These are phyloP conservation scores for Coemansia brasiliensis DNA, from an alignment of 192 early-diverging fungal genomes.

Conservation along the genomic window DNA sequence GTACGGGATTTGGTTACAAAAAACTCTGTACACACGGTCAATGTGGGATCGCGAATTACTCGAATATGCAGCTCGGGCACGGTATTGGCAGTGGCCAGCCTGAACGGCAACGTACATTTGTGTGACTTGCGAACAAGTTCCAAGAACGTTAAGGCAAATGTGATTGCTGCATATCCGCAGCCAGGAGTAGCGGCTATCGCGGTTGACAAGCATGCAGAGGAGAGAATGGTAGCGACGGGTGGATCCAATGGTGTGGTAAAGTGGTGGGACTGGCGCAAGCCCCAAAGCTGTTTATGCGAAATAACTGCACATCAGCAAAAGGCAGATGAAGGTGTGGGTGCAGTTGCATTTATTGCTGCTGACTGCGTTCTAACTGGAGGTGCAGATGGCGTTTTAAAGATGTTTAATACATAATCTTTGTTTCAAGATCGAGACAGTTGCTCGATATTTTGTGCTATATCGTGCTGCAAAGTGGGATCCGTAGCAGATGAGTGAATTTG, in stretches of 20 bases:
- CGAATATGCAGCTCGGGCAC: slow-evolving; percentile 4
- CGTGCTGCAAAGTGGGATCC: slow-evolving; percentile 34
- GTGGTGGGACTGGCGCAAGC: slow-evolving; percentile 50
- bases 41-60: background rate
- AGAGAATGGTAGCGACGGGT: slow-evolving; percentile 19
- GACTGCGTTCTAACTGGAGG: slow-evolving; percentile 29
- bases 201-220: slow-evolving; percentile 3
- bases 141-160: background rate
- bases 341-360: background rate
- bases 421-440: slow-evolving; percentile 10
- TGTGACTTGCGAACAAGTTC: slow-evolving; percentile 24
- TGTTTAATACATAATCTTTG: slow-evolving; percentile 13
- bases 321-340: slow-evolving; percentile 45
- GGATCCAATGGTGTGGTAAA: slow-evolving; percentile 37
- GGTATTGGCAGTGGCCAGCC: slow-evolving; percentile 15
- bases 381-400: slow-evolving; percentile 17
- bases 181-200: slow-evolving; percentile 12
- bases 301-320: slow-evolving; percentile 25
- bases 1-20: slow-evolving; percentile 3
- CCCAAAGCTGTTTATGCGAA: slow-evolving; percentile 12
- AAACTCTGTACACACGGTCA: background rate
- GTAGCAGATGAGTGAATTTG: slow-evolving; percentile 33
- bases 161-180: slow-evolving; percentile 9
- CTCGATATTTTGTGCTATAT: slow-evolving; percentile 39
- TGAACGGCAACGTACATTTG: slow-evolving; percentile 25